Percentiles rank a stretch among this genome's conserved stretches.
Conservation (phyloP, 129 eudicot species). For the Tagetes erecta region DNA sequence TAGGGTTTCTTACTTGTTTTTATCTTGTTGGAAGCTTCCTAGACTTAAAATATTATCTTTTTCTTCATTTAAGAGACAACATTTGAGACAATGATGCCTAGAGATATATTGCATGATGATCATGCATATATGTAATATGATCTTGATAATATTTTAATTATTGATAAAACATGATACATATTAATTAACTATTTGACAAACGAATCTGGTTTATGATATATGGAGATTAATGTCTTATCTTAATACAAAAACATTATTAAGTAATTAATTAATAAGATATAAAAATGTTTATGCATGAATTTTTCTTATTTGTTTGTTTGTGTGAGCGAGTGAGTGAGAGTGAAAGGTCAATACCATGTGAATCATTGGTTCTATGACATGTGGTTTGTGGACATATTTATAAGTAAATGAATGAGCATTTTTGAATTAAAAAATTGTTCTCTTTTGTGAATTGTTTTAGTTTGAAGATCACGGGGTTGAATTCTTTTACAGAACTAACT, state of each 20-base stretch:
- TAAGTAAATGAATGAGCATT: constrained; percentile 1
- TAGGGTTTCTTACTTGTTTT: constrained; percentile 33
- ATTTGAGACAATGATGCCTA: constrained; percentile 32
- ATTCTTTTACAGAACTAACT: neutral
- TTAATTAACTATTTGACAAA: neutral
- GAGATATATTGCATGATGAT: constrained; percentile 24
- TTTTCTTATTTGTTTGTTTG: constrained; percentile 1
- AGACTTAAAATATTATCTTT: constrained; percentile 29
- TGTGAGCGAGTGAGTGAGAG: neutral
- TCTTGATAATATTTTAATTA: neutral
- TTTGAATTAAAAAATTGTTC: constrained; percentile 19
- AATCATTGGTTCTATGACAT: constrained; percentile 12
- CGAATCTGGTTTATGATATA: neutral
- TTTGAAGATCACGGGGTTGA: constrained; percentile 18
- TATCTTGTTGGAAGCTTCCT: constrained; percentile 40
- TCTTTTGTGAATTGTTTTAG: constrained; percentile 1
- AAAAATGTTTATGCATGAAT: neutral
- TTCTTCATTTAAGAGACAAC: constrained; percentile 27
- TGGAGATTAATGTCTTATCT: neutral
- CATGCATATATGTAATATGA: neutral
- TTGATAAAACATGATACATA: neutral
- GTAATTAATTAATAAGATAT: neutral
- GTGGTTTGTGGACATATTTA: constrained; percentile 21
- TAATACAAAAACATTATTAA: neutral
- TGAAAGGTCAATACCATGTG: neutral